Base-by-base conservation (phyloP, 305 asterid genomes). In the Solanum hybrid region DNA sequence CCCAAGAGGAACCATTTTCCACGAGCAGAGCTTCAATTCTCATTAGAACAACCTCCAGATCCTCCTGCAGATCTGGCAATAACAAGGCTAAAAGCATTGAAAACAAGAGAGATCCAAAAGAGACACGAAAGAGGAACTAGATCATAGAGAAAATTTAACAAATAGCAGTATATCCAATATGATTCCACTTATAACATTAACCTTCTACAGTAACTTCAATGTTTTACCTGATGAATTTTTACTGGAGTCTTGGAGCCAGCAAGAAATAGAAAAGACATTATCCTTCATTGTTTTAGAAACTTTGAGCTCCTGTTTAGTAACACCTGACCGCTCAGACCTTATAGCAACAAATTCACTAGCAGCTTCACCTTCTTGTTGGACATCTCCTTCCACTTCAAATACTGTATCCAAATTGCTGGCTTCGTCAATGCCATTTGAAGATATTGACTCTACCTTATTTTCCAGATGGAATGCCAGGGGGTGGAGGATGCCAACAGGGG, bases 401-500 rank as follows among this genome's bases (percentile, higher is more conserved):
- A 95, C 97, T 89, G 90, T 90, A 91, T 92, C 91, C 37, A 85
- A 56, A 76, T 85, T 93, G 89, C 78, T 90, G 90, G 89, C 90
- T 88, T 87, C 89, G 72, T 90, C 93, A 86, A 85, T 32, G 34
- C 93, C 92, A 91, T 51, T 89, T 71, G 87, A 90, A 80, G 96
- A 91, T 76, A 88, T 89, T 79, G 90, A 90, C 60, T 75, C 92
- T 81, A 66, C 86, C 93, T 96, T 97, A 89, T 82, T 92, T 92
- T 95, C 99, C 92, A 97, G 92, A 93, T 95, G 99, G 91, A 94
- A 96, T 91, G 94, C 97, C 92, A 94, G 69, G 78, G 99, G 98
- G 91, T 96, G 99, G 90, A 96, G 97, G 92, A 97, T 95, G 90
- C 98, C 99, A 84, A 97, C 98, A 77, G 99, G 95, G 91, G 97